Evolutionary conservation across 352 stramenopile species (phyloP), one percentile per base, ranked within the genome.

Genomic region (Discostella stelligera): DNA sequence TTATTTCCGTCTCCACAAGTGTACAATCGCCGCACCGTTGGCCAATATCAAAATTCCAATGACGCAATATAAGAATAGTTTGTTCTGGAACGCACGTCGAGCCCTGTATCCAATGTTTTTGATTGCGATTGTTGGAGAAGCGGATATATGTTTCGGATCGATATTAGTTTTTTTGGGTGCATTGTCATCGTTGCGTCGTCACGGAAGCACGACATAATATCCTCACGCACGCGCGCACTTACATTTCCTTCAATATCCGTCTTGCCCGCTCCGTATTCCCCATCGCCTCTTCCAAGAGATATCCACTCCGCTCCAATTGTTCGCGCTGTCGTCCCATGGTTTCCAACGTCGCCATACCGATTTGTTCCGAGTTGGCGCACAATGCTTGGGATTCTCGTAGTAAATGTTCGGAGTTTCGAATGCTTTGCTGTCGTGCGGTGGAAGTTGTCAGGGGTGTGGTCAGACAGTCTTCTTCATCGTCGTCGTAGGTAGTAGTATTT

Each of bases 261-360:
- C 69, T 78, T 13, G 87, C 87, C 71, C 85, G 74, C 16, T 72
- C 27, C 44, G 83, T 82, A 65, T 81, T 66, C 64, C 80, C 58
- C 25, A 80, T 55, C 18, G 86, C 74, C 16, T 74, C 66, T 21
- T 83, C 52, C 18, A 91, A 54, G n/a, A 88, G 76, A 11, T 48
- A 46, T 20, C 66, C 67, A n/a, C 82, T 62, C 74, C 75, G 76
- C 23, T 90, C 56, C 13, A 93, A 59, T 73, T 93, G 87, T 67
- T 93, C 87, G 21, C 87, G 64, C 66, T 93, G 87, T 8, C 62
- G 60, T 41, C 71, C 78, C 84, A 93, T 90, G 44, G 80, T 82
- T 16, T 80, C 54, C 4, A 93, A 48, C 0, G 84, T 89, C 7
- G 41, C 20, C 55, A 77, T 80, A 46, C 85, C 85, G 76, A 91